phyloP scores from a whole-genome alignment of 164 flowering plant genomes.

The Umbilicus rupestris region DNA sequence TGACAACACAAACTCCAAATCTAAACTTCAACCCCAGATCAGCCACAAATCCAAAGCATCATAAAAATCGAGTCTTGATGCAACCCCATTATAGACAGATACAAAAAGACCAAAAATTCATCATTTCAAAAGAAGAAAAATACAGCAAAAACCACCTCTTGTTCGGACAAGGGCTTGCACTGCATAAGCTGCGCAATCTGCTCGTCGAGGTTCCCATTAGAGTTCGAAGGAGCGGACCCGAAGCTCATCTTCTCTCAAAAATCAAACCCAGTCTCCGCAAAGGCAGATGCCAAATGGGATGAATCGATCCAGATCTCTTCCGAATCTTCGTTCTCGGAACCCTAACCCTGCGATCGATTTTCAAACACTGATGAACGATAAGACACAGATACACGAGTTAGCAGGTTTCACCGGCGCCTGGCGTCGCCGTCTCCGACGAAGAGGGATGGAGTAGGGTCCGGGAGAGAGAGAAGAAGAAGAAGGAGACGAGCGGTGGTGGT shows the following conservation, averaged over 20 bases:
- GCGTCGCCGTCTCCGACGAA: constrained; percentile 4
- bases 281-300: neutral
- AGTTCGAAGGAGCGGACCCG: constrained; percentile 48
- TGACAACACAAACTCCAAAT: neutral
- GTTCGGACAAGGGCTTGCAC: constrained; percentile 91
- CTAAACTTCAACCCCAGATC: neutral
- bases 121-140: neutral
- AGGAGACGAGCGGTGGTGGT: constrained; percentile 10
- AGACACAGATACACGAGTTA: too few relatives aligned
- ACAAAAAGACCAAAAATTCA: neutral
- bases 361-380: too few relatives aligned
- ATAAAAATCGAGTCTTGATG: neutral
- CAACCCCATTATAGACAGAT: neutral
- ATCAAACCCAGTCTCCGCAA: too few relatives aligned
- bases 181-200: constrained; percentile 90
- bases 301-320: constrained; percentile 18
- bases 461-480: neutral
- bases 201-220: constrained; percentile 68
- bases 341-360: constrained; percentile 18
- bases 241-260: constrained; percentile 44
- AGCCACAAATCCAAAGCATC: neutral
- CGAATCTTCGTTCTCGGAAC: constrained; percentile 5
- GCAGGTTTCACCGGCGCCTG: neutral
- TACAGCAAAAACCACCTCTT: constrained; percentile 42
- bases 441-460: constrained; percentile 1